Percentiles rank a stretch among this genome's conserved stretches.
Conservation (phyloP, 176 grass and related monocot genomes). For the Alloteropsis semialata region DNA sequence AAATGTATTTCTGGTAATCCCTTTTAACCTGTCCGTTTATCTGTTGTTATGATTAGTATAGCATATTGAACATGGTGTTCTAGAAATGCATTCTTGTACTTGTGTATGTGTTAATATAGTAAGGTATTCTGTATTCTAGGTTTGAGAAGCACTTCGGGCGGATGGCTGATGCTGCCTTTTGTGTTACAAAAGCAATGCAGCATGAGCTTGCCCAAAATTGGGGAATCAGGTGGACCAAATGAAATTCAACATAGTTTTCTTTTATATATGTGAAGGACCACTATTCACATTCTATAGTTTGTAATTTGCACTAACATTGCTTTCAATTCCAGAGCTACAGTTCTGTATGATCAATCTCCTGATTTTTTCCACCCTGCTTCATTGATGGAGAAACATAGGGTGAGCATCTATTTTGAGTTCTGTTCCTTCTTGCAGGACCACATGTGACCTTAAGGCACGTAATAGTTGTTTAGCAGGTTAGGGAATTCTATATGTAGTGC, state of each 20-base stretch:
- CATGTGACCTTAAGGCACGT: conserved; percentile 31
- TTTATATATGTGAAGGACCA: background rate
- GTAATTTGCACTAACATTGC: conserved; percentile 12
- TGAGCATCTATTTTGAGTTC: conserved; percentile 33
- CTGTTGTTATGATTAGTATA: conserved; percentile 7
- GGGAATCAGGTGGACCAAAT: conserved; percentile 73
- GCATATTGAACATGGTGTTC: conserved; percentile 12
- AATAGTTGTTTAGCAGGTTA: conserved; percentile 90
- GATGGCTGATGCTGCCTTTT: conserved; percentile 83
- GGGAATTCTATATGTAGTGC: conserved; percentile 55
- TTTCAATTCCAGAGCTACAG: conserved; percentile 62
- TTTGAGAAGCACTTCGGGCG: conserved; percentile 86
- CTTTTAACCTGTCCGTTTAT: background rate
- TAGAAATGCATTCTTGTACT: background rate
- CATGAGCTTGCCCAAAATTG: conserved; percentile 98
- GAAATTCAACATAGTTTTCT: background rate
- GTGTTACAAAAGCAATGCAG: conserved; percentile 96
- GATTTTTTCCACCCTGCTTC: conserved; percentile 92
- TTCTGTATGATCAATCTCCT: conserved; percentile 98
- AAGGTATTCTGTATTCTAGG: conserved; percentile 44
- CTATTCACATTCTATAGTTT: background rate
- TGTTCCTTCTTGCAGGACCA: conserved; percentile 1
- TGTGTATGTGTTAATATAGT: conserved; percentile 9
- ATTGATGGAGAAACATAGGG: conserved; percentile 75
- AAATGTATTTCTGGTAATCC: conserved; percentile 81